Base-by-base conservation (phyloP, 2,329 filamentous ascomycete species). In the Cercospora zeina region DNA sequence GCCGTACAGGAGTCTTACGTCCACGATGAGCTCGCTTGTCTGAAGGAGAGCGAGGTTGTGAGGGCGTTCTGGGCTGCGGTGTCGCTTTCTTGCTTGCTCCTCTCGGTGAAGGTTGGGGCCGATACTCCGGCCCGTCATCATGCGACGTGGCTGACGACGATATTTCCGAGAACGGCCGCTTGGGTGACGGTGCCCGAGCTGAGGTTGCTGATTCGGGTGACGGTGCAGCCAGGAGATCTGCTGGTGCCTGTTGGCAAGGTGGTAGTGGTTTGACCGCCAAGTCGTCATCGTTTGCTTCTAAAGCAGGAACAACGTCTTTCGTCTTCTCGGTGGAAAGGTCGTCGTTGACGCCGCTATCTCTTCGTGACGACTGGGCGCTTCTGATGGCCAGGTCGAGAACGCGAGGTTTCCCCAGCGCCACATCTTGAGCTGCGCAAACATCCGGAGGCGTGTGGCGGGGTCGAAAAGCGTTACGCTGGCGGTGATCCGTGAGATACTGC, bases 361-460 rank as follows among this genome's bases (percentile, higher is more conserved):
- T 47, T 10, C 66, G 64, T n/a, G 66, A 50, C 10, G 60, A n/a
- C 13, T 65, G 63, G 27, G 64, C 58, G n/a, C 50, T 54, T 54
- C 65, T 58, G 10, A 61, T 59, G 49, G 58, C 54, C 10, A 64
- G 64, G 6, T 61, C 51, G 27, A 67, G 63, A 31, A 63, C 59
- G 27, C 58, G 39, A 19, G 54, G 56, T 54, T 65, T 67, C 11
- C 56, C 45, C 13, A 65, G 60, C 30, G 63, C 67, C 24, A 58
- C 50, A 21, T 68, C 67, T 51, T 68, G 67, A 16, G 67, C 67
- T 16, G 64, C 63, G 57, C 57, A 64, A 16, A 60, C 60, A 50
- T 68, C 67, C 51, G 58, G 58, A 50, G 62, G 65, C 31, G 67
- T 68, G 55, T 67, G 65, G 47, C 62, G 62, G 45, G 67, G 65